Evolutionary conservation across 768 basidiomycete species (phyloP), one percentile per base, ranked within the genome.

Genomic region (Tricholomella constricta): DNA sequence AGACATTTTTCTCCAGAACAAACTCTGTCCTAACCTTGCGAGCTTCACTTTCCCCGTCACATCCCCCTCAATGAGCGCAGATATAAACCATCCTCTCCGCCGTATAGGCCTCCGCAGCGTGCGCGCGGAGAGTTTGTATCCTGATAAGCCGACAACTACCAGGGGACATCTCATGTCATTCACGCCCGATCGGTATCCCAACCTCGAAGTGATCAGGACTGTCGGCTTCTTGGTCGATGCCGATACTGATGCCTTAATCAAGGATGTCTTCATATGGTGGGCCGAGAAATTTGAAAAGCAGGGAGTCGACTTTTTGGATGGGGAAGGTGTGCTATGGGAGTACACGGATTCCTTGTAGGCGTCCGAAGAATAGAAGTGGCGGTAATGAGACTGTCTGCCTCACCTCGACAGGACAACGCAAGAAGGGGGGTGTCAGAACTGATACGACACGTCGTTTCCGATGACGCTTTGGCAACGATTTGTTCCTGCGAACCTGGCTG

Each of bases 181-280:
- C 59, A 76, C 66, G 45, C 62, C 68, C 36, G 67, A 65, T 34
- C 67, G 71, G 47, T 80, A 76, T 59, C 80, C 81, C 19, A 67
- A 61, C 44, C 66, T 82, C 25, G 76, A 80, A 61, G 62, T 73
- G 29, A 69, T 81, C 23, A 73, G 77, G 53, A 80, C 76, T 19
- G 69, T 79, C 12, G 78, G 74, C 2, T 79, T 76, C 60, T 61
- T 79, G 37, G 78, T 77, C 17, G 79, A 78, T 20, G 70, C 78
- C 17, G 71, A 76, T 46, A 64, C 69, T 51, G 76, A 80, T 60
- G 58, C 55, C 35, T 54, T 74, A 44, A 71, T 76, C 50, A 75
- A 72, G 67, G 77, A 82, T 45, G 65, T 79, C 15, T 82, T 80
- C 57, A 78, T 81, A 26, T 78, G 76, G 75, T 82, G 81, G 81